These are phyloP conservation scores for Penicillium macrosclerotiorum DNA, from an alignment of 495 filamentous ascomycete genomes.

Conservation along the genomic window DNA sequence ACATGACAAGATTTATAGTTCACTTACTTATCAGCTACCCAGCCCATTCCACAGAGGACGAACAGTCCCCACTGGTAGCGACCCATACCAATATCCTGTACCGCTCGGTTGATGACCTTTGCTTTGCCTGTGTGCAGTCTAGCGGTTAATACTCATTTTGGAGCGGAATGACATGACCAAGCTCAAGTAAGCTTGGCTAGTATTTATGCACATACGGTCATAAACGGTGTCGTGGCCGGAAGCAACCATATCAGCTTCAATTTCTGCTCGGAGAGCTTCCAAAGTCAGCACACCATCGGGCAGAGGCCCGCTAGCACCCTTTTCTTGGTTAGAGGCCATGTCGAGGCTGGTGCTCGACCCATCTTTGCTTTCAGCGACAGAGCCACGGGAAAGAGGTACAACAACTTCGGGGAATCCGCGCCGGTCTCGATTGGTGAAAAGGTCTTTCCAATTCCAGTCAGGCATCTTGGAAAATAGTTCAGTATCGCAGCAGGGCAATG, in stretches of 20 bases:
- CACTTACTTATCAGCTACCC: conserved; percentile 57
- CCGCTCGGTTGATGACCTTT: conserved; percentile 21
- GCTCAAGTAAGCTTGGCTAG: too few relatives aligned
- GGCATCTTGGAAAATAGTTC: conserved; percentile 8
- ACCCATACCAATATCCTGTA: conserved; percentile 76
- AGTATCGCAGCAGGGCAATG: conserved; percentile 8
- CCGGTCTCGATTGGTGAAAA: conserved; percentile 43
- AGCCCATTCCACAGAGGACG: conserved; percentile 75
- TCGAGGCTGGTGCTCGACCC: conserved; percentile 26
- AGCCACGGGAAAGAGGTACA: conserved; percentile 38
- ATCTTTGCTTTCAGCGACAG: conserved; percentile 15
- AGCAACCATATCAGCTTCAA: conserved; percentile 44
- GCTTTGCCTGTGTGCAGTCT: conserved; percentile 24
- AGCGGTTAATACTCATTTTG: background rate
- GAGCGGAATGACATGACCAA: background rate
- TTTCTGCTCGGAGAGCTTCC: conserved; percentile 47
- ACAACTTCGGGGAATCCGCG: conserved; percentile 45
- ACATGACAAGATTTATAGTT: too few relatives aligned
- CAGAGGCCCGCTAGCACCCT: conserved; percentile 27
- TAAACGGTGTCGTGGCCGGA: conserved; percentile 49
- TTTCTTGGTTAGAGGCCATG: conserved; percentile 29
- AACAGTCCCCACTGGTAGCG: conserved; percentile 81
- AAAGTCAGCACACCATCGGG: conserved; percentile 39
- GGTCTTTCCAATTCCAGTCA: conserved; percentile 34
- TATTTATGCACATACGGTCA: conserved; percentile 49